Evolutionary conservation across 371 early-diverging fungal genomes (phyloP), one percentile per base, ranked within the genome.

Genomic region (Mucor irregularis): DNA sequence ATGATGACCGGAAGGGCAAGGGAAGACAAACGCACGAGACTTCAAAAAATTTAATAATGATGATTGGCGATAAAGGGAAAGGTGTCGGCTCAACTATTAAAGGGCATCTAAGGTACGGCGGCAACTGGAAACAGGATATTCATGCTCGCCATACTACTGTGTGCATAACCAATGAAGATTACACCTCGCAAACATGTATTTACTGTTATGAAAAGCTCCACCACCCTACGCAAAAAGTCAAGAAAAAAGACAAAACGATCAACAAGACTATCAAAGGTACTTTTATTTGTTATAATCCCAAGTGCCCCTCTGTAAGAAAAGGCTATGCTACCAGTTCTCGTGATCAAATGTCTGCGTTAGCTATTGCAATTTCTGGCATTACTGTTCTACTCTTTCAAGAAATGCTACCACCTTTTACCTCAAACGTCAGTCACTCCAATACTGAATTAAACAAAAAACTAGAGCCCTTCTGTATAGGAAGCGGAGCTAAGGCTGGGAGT

Each of bases 131-230:
- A n/a, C 39, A 40, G 8, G 16, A 39, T 5, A 39, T 39, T 13
- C 29, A 40, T 51, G 31, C n/a, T n/a, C 7, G n/a, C 22, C 22
- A 11, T n/a, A 43, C 43, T 17, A 25, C 16, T 3, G 53, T 43
- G 9, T 43, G 53, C 16, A 53, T 53, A n/a, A 43, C 53, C n/a
- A 43, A 53, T 22, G 16, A 53, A 22, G 2, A 43, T 22, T 22
- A 10, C 14, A 53, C 42, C 11, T 43, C 53, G 6, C 51, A 50
- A 25, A 28, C 39, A 5, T 50, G 37, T 39, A 28, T 50, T 10
- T 50, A 37, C 19, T 50, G 40, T 29, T 50, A 28, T 17, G 4
- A 33, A 0, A 21, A 21, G 16, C 17, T 30, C n/a, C 8, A 14
- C 17, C 30, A 46, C 19, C 30, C 29, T 17, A 4, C 19, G 19